Evolutionary conservation across 306 rosid species (phyloP).

Genomic region (Pterocarpus santalinus): DNA sequence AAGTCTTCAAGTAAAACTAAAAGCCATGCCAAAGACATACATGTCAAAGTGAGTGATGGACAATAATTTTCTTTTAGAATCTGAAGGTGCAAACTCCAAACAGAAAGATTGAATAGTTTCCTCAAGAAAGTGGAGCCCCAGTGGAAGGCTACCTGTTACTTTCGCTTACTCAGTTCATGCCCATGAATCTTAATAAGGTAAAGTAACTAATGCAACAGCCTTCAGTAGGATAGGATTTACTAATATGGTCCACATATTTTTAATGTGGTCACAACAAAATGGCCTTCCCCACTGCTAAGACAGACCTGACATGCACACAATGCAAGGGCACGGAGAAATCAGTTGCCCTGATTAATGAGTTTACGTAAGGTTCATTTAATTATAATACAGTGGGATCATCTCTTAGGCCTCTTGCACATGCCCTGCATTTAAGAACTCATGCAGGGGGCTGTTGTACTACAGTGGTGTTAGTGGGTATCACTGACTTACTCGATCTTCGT

Average conservation of each 20-base stretch:
- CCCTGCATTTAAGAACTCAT: conserved; percentile 60
- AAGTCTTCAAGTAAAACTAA: too few species aligned
- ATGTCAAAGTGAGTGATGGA: too few species aligned
- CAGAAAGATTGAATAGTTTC: too few species aligned
- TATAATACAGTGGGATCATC: neutral
- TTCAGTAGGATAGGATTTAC: conserved; percentile 24
- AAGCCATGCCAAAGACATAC: too few species aligned
- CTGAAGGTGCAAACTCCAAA: too few species aligned
- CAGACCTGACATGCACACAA: conserved; percentile 29
- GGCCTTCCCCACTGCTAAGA: conserved; percentile 25
- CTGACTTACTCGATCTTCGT: conserved; percentile 36
- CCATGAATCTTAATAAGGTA: conserved; percentile 16
- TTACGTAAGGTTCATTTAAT: conserved; percentile 15
- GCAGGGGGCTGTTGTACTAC: neutral
- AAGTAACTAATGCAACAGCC: conserved; percentile 25
- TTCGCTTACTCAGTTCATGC: conserved; percentile 24
- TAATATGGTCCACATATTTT: conserved; percentile 50
- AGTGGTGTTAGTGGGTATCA: conserved; percentile 42
- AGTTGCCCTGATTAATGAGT: conserved; percentile 6
- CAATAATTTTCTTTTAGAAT: too few species aligned
- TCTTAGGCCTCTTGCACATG: conserved; percentile 49
- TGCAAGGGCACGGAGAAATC: too few species aligned
- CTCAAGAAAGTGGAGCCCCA: conserved; percentile 19
- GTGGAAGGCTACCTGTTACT: conserved; percentile 8
- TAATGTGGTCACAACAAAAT: conserved; percentile 46